A percentile compares a stretch with the other conserved stretches of the same genome.
phyloP scores from a whole-genome alignment of 352 stramenopile genomes.

The Globisporangium megalacanthum region DNA sequence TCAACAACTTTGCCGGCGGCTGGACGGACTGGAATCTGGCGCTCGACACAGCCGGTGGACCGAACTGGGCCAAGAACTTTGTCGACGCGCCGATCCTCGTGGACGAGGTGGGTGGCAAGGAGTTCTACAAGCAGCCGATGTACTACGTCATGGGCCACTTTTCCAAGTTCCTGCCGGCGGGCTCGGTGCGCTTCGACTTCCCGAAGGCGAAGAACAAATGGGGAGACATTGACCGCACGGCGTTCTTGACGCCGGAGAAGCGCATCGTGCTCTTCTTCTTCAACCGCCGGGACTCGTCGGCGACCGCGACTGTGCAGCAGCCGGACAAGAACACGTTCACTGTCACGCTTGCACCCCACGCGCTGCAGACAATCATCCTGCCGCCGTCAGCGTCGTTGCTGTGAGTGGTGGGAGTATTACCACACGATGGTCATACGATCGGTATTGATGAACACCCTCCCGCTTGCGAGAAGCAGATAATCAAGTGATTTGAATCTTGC shows the following conservation, averaged over 20 bases:
- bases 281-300: constrained; percentile 38
- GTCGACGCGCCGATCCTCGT: constrained; percentile 72
- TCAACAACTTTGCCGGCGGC: constrained; percentile 65
- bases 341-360: constrained; percentile 34
- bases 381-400: too few relatives aligned
- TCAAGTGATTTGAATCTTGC: too few relatives aligned
- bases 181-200: constrained; percentile 41
- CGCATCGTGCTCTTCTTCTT: constrained; percentile 40
- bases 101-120: constrained; percentile 42
- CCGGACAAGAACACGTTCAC: too few relatives aligned
- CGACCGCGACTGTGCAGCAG: constrained; percentile 24
- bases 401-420: too few relatives aligned
- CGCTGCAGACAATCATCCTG: constrained; percentile 50
- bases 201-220: constrained; percentile 19
- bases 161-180: constrained; percentile 55
- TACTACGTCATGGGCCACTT: constrained; percentile 79
- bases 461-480: too few relatives aligned
- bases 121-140: constrained; percentile 84
- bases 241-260: constrained; percentile 41
- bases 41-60: constrained; percentile 63
- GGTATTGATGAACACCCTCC: too few relatives aligned
- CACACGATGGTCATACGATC: too few relatives aligned
- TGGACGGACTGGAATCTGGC: constrained; percentile 90
- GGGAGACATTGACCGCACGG: constrained; percentile 32
- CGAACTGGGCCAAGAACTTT: constrained; percentile 67